phyloP scores from a whole-genome alignment of 2,329 filamentous ascomycete species.

The Ilyonectria sp. region DNA sequence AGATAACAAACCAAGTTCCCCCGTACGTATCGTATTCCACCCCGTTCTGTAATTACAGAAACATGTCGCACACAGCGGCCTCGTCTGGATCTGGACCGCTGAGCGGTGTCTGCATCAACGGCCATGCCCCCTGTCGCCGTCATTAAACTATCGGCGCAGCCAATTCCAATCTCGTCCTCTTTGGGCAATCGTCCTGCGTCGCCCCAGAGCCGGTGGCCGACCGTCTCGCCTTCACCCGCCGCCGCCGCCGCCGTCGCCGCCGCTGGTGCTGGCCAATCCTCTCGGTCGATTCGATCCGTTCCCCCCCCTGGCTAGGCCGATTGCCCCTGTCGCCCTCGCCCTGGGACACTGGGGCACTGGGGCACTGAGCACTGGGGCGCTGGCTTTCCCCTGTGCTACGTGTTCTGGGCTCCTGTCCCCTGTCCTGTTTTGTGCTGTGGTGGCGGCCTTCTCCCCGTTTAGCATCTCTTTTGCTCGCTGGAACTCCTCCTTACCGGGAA shows the following conservation, averaged over 20 bases:
- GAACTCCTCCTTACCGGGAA: not conserved
- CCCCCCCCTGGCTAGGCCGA: slow-evolving; percentile 30
- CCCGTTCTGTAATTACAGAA: slow-evolving; percentile 18
- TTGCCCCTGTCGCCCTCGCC: slow-evolving; percentile 6
- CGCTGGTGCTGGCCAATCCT: slow-evolving; percentile 32
- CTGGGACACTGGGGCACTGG: slow-evolving; percentile 1
- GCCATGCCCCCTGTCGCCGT: slow-evolving; percentile 44
- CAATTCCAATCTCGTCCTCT: slow-evolving; percentile 52
- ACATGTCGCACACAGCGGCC: slow-evolving; percentile 9
- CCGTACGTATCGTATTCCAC: not conserved
- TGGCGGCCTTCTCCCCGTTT: not conserved
- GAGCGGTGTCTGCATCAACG: slow-evolving; percentile 6
- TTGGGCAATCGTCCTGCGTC: slow-evolving; percentile 48
- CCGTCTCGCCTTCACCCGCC: slow-evolving; percentile 29
- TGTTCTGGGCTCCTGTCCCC: slow-evolving; percentile 11
- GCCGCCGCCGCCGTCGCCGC: slow-evolving; percentile 28
- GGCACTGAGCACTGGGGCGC: slow-evolving; percentile 9
- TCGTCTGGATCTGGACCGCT: not conserved
- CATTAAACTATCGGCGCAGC: slow-evolving; percentile 55
- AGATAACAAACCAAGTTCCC: not conserved
- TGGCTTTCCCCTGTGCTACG: slow-evolving; percentile 7
- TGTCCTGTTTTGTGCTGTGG: not conserved
- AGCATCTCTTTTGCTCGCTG: slow-evolving; percentile 4
- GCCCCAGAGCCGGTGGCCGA: slow-evolving; percentile 30
- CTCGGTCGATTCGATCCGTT: slow-evolving; percentile 16